Percentiles rank a stretch among this genome's conserved stretches.
phyloP scores from a whole-genome alignment of 495 filamentous ascomycete species.

The Tuber brumale region DNA sequence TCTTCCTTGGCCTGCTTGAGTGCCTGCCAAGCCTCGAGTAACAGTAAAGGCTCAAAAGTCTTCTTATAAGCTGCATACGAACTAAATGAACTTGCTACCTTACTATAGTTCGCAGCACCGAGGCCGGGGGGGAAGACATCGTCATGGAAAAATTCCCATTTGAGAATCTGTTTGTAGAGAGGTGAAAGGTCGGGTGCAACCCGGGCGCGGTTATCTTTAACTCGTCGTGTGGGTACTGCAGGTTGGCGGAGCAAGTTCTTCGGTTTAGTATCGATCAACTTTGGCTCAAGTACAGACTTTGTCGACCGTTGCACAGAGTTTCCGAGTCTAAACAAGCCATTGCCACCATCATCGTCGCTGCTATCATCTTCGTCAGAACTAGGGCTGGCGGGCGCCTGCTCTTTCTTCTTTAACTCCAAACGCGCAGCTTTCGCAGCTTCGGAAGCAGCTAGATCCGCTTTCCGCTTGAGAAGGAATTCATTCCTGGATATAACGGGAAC shows the following conservation, averaged over 20 bases:
- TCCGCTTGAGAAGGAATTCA: constrained; percentile 36
- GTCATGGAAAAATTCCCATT: constrained; percentile 87
- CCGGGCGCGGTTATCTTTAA: constrained; percentile 88
- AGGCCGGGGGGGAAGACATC: constrained; percentile 73
- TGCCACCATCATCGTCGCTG: constrained; percentile 32
- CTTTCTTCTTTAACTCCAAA: constrained; percentile 32
- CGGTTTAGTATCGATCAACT: constrained; percentile 19
- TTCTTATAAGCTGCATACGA: constrained; percentile 72
- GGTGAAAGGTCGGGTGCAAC: constrained; percentile 80
- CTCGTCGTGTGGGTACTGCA: constrained; percentile 53
- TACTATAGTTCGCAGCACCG: constrained; percentile 60
- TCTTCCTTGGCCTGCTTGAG: constrained; percentile 88
- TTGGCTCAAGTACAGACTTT: constrained; percentile 20
- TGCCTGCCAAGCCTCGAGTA: constrained; percentile 92
- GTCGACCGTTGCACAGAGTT: constrained; percentile 26
- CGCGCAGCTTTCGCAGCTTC: constrained; percentile 32
- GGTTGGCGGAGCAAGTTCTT: constrained; percentile 18
- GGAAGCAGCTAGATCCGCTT: constrained; percentile 20
- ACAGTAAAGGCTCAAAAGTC: constrained; percentile 82
- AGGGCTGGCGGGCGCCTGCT: constrained; percentile 16
- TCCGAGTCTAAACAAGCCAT: constrained; percentile 39
- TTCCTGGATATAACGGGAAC: constrained; percentile 4
- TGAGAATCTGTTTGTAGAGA: constrained; percentile 75
- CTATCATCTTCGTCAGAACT: constrained; percentile 33
- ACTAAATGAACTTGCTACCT: constrained; percentile 68